These are phyloP conservation scores for Acanthamoeba lugdunensis DNA, from an alignment of 208 protist genomes.

Conservation along the genomic window DNA sequence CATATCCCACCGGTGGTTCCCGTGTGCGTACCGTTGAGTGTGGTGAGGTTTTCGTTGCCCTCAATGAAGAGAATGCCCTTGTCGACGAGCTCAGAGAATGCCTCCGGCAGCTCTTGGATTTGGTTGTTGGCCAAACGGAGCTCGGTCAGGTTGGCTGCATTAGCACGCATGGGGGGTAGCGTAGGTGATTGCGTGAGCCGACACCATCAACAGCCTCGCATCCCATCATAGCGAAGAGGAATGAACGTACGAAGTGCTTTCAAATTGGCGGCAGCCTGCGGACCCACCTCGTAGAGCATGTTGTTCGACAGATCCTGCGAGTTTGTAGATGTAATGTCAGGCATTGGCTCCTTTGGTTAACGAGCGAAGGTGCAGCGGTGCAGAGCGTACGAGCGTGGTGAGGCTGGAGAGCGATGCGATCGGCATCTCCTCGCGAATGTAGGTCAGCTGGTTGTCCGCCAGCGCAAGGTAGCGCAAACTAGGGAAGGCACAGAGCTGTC, in stretches of 20 bases:
- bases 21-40: background rate
- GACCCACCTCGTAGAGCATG: constrained; percentile 44
- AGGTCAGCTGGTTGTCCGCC: constrained; percentile 56
- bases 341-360: no score
- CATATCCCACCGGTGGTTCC: no score
- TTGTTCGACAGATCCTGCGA: constrained; percentile 49
- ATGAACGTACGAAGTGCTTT: background rate
- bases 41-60: background rate
- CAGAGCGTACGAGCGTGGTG: background rate
- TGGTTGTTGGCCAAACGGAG: constrained; percentile 14
- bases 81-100: background rate
- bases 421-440: constrained; percentile 49
- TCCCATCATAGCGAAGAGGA: background rate
- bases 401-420: constrained; percentile 16
- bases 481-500: constrained; percentile 13
- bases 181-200: background rate
- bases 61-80: background rate
- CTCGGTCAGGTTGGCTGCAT: constrained; percentile 22
- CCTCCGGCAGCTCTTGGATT: constrained; percentile 14
- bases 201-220: background rate
- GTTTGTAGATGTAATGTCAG: no score
- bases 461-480: background rate
- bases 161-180: background rate
- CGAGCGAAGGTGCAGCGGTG: no score
- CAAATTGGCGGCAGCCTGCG: constrained; percentile 16